Base-by-base conservation (phyloP, 1,139 yeast genomes). In the Sugiyamaella japonica region DNA sequence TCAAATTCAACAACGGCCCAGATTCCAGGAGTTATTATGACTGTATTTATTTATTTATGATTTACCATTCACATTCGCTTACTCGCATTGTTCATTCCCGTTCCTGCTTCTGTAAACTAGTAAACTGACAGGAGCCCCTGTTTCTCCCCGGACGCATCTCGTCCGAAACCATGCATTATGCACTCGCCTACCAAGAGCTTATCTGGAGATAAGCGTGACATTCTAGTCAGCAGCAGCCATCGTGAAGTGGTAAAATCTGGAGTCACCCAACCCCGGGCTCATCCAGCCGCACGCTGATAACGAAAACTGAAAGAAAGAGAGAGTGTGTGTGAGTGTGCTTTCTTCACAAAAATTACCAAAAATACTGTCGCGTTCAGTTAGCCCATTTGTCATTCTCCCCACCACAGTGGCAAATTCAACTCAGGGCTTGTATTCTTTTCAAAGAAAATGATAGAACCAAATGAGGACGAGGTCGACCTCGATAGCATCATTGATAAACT, bases 401-500 rank as follows among this genome's bases (percentile, higher is more conserved):
- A n/a, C n/a, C n/a, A n/a, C n/a, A n/a, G n/a, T n/a, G n/a, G n/a
- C n/a, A n/a, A n/a, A n/a, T n/a, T n/a, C n/a, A n/a, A n/a, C n/a
- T n/a, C n/a, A n/a, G n/a, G n/a, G n/a, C 16, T n/a, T n/a, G 12
- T 13, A 6, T 38, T 15, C 9, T 13, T 38, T 15, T 38, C 20
- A 20, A 15, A 36, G n/a, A 37, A 23, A 4, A 48, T 48, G 51
- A 36, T 48, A 28, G 45, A 38, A 16, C 31, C 37, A n/a, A 31
- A 7, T 9, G 45, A 39, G 25, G 45, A 39, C 71, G 96, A 91
- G 73, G 96, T 96, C 56, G 98, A 93, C 72, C 87, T 93, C 69
- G 99, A 93, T 73, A 89, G 96, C 68, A 91, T 93, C 68, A 93
- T 93, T 72, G 98, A 93, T 76, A 85, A 98, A 79, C 82, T 93